A percentile compares a stretch with the other conserved stretches of the same genome.
Evolutionary conservation across 148 eudicot species (phyloP).

Genomic region (Rhododendron williamsianum): DNA sequence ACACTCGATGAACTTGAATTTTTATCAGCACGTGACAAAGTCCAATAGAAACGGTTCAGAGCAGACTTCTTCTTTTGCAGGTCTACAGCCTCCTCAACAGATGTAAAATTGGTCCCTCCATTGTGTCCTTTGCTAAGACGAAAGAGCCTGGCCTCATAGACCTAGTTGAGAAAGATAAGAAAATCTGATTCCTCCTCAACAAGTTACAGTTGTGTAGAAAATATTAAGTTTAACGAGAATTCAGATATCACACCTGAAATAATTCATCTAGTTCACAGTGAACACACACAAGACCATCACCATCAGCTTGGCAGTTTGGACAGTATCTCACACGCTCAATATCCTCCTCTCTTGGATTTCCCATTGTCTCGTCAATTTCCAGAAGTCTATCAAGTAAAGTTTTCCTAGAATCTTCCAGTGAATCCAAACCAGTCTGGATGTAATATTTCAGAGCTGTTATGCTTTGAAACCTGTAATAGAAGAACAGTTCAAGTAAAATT

Average conservation of each 20-base stretch:
- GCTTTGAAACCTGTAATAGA: conserved; percentile 57
- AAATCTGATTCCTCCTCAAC: not conserved
- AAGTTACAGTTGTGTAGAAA: conserved; percentile 2
- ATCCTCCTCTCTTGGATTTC: conserved; percentile 74
- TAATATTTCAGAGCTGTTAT: conserved; percentile 53
- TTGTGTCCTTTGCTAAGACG: conserved; percentile 55
- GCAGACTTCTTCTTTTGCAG: conserved; percentile 54
- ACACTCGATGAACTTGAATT: conserved; percentile 32
- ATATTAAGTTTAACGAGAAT: not conserved
- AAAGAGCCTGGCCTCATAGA: conserved; percentile 92
- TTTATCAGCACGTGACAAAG: conserved; percentile 44
- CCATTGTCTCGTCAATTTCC: conserved; percentile 75
- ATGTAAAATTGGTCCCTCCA: conserved; percentile 46
- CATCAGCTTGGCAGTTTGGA: conserved; percentile 57
- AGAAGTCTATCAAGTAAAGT: conserved; percentile 55
- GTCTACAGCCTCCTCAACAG: conserved; percentile 78
- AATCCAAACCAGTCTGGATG: conserved; percentile 73
- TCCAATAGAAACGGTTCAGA: conserved; percentile 55
- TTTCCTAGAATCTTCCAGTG: conserved; percentile 63
- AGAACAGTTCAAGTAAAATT: not conserved
- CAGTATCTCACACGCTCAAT: conserved; percentile 76
- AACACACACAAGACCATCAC: conserved; percentile 69
- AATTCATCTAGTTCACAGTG: conserved; percentile 83
- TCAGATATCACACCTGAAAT: conserved; percentile 58
- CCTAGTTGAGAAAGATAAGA: conserved; percentile 31